Evolutionary conservation across 2,329 filamentous ascomycete genomes (phyloP).

Genomic region (Fusarium sp.): DNA sequence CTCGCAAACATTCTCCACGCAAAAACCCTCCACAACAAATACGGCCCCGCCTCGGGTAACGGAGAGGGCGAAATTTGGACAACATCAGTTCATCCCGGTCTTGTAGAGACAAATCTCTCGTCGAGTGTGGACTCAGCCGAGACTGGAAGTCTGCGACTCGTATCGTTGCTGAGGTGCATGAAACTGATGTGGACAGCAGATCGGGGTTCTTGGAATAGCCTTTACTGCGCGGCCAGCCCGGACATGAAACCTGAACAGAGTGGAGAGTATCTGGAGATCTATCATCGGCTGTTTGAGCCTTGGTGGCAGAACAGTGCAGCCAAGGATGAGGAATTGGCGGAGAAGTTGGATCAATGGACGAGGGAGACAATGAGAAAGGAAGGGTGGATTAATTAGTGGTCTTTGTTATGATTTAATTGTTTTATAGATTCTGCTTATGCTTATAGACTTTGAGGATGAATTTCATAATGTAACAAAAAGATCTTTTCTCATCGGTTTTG

Average conservation of each 20-base stretch:
- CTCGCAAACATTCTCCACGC: constrained; percentile 33
- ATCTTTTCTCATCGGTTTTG: too few species aligned
- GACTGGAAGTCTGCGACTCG: background rate
- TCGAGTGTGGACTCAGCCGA: background rate
- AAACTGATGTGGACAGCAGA: constrained; percentile 9
- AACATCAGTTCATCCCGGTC: constrained; percentile 18
- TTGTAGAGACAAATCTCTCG: constrained; percentile 19
- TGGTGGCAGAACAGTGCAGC: constrained; percentile 20
- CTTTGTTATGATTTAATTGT: background rate
- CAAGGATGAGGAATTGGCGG: constrained; percentile 18
- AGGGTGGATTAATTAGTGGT: constrained; percentile 6
- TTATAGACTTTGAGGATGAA: background rate
- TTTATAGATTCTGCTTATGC: background rate
- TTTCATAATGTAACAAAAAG: background rate
- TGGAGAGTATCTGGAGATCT: constrained; percentile 25
- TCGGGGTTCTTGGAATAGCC: constrained; percentile 26
- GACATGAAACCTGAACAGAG: constrained; percentile 26
- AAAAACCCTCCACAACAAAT: constrained; percentile 9
- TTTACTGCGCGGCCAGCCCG: constrained; percentile 22
- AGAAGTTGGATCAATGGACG: constrained; percentile 30
- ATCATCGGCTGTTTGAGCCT: constrained; percentile 6
- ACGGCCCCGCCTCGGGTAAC: constrained; percentile 15
- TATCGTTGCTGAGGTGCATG: background rate
- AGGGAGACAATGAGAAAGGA: constrained; percentile 9
- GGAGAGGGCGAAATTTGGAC: constrained; percentile 27